Evolutionary conservation across 768 basidiomycete genomes (phyloP).

Genomic region (Pleurotus pulmonarius): DNA sequence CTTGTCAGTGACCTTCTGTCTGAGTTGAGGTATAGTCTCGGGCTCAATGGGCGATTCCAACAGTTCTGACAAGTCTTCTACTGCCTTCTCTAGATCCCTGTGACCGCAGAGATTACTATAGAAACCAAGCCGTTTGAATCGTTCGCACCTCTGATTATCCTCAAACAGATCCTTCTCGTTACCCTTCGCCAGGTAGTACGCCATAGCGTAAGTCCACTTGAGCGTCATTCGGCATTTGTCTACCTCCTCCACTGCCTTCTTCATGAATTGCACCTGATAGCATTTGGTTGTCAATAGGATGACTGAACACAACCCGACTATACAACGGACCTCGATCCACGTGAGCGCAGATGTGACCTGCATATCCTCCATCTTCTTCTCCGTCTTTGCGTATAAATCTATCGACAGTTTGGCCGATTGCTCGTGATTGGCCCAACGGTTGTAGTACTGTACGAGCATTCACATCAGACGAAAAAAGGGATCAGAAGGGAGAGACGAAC

Average conservation of each 20-base stretch:
- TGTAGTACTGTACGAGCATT: conserved; percentile 77
- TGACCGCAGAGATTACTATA: neutral
- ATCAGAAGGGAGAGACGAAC: conserved; percentile 42
- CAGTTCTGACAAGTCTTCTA: conserved; percentile 91
- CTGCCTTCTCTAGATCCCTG: conserved; percentile 91
- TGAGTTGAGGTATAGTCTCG: conserved; percentile 73
- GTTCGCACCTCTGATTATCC: conserved; percentile 84
- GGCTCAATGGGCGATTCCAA: conserved; percentile 90
- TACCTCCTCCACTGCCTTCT: conserved; percentile 93
- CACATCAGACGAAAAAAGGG: neutral
- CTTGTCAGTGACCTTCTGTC: conserved; percentile 95
- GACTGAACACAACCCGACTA: too few relatives aligned
- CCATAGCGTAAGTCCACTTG: conserved; percentile 99
- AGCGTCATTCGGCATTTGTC: conserved; percentile 90
- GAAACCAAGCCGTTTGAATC: neutral
- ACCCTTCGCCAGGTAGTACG: conserved; percentile 87
- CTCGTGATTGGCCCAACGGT: conserved; percentile 99
- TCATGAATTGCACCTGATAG: conserved; percentile 79
- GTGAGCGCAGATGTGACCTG: conserved; percentile 88
- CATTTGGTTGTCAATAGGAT: too few relatives aligned
- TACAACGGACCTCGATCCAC: conserved; percentile 81
- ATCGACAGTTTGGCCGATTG: conserved; percentile 96
- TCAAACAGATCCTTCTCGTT: conserved; percentile 96
- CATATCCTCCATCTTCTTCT: conserved; percentile 99
- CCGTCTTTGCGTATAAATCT: conserved; percentile 90